phyloP scores from a whole-genome alignment of 805 yeast species.

The Pichia sporocuriosa region DNA sequence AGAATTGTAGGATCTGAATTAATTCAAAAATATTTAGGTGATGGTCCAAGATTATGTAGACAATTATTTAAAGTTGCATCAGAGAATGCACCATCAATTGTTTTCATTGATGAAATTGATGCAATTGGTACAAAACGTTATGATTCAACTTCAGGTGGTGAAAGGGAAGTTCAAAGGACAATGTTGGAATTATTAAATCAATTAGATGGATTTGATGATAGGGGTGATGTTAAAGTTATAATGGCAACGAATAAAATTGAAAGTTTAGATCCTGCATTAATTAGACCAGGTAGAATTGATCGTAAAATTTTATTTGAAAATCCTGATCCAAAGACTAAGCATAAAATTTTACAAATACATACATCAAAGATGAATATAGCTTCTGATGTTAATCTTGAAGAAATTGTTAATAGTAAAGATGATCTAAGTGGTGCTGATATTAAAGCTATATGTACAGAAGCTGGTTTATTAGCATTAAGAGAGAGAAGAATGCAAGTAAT shows the following conservation, averaged over 20 bases:
- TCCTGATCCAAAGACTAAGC: slow-evolving; percentile 88
- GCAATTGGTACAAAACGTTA: slow-evolving; percentile 99
- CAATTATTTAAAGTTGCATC: slow-evolving; percentile 95
- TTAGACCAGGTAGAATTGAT: slow-evolving; percentile 96
- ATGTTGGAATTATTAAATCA: slow-evolving; percentile 95
- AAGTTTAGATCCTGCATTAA: slow-evolving; percentile 88
- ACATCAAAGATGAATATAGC: slow-evolving; percentile 89
- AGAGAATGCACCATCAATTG: slow-evolving; percentile 97
- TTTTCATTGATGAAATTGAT: slow-evolving; percentile 96
- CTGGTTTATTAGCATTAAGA: slow-evolving; percentile 90
- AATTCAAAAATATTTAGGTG: slow-evolving; percentile 95
- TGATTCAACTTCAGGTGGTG: slow-evolving; percentile 90
- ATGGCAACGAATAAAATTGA: slow-evolving; percentile 98
- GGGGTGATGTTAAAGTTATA: slow-evolving; percentile 95
- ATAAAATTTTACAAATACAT: slow-evolving; percentile 87
- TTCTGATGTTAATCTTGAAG: slow-evolving; percentile 82
- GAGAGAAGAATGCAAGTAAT: slow-evolving; percentile 98
- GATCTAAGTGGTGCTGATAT: slow-evolving; percentile 97
- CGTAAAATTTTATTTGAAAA: slow-evolving; percentile 93
- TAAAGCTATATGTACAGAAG: slow-evolving; percentile 96
- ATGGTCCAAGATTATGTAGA: slow-evolving; percentile 91
- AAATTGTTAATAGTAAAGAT: slow-evolving; percentile 82
- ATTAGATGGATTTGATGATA: slow-evolving; percentile 93
- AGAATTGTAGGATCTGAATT: slow-evolving; percentile 96
- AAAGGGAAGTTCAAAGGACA: slow-evolving; percentile 94